These are phyloP conservation scores for Aspergillus affinis DNA, from an alignment of 495 filamentous ascomycete genomes.

Conservation along the genomic window DNA sequence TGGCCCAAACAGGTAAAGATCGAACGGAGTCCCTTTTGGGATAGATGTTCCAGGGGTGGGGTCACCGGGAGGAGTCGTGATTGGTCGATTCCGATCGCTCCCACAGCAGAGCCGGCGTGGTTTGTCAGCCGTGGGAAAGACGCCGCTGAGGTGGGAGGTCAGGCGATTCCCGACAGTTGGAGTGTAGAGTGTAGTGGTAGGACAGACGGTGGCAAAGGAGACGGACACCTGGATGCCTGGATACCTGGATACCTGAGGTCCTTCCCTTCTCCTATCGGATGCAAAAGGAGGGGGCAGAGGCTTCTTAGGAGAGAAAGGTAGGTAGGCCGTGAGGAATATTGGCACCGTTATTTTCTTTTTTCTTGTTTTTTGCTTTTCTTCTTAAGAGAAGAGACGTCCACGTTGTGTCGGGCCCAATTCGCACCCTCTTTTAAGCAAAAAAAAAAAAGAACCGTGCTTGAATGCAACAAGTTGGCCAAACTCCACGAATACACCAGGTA, in stretches of 20 bases:
- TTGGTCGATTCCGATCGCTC: slow-evolving; percentile 11
- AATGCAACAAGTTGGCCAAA: slow-evolving; percentile 21
- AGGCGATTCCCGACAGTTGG: too few relatives aligned
- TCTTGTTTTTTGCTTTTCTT: background rate
- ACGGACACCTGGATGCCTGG: background rate
- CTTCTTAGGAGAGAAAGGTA: background rate
- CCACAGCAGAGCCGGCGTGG: slow-evolving; percentile 6
- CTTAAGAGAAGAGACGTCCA: slow-evolving; percentile 22
- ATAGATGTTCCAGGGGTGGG: slow-evolving; percentile 11
- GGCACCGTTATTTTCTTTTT: slow-evolving; percentile 1
- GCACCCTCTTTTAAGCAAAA: slow-evolving; percentile 17
- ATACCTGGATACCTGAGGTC: background rate
- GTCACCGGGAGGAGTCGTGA: slow-evolving; percentile 4
- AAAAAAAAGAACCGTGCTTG: slow-evolving; percentile 17
- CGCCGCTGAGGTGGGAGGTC: slow-evolving; percentile 11
- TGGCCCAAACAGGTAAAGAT: slow-evolving; percentile 16
- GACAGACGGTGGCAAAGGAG: background rate
- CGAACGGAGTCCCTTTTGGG: slow-evolving; percentile 8
- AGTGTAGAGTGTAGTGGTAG: too few relatives aligned
- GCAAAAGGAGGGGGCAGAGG: too few relatives aligned
- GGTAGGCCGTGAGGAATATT: background rate
- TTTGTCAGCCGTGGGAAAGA: slow-evolving; percentile 12
- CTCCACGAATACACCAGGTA: slow-evolving; percentile 28
- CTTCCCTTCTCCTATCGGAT: background rate
- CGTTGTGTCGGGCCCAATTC: slow-evolving; percentile 18